Percentiles rank a stretch among this genome's conserved stretches.
phyloP scores from a whole-genome alignment of 176 grass and related monocot species.

The Microstegium vimineum region DNA sequence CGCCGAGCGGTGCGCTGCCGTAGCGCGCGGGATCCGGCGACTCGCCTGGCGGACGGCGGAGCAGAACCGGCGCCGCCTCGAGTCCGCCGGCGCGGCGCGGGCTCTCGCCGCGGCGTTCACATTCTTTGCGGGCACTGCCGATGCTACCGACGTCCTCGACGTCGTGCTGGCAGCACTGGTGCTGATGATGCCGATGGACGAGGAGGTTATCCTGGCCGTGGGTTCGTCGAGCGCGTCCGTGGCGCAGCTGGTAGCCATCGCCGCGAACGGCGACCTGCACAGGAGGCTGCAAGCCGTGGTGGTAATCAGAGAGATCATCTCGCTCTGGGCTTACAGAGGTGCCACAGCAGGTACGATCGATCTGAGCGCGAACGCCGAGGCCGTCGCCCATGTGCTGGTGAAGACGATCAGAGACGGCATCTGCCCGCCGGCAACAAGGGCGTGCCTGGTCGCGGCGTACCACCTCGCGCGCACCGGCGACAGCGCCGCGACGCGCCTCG shows the following conservation, averaged over 20 bases:
- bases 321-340: not conserved
- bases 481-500: not conserved
- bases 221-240: slow-evolving; percentile 25
- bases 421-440: slow-evolving; percentile 35
- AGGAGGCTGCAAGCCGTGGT: slow-evolving; percentile 33
- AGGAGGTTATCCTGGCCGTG: slow-evolving; percentile 15
- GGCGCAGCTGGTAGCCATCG: slow-evolving; percentile 3
- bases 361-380: slow-evolving; percentile 14
- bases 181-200: slow-evolving; percentile 34
- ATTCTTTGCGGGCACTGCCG: not conserved
- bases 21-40: slow-evolving; percentile 3
- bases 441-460: slow-evolving; percentile 39
- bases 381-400: slow-evolving; percentile 24
- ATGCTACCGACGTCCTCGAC: not conserved
- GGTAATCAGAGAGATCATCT: slow-evolving; percentile 31
- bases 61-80: slow-evolving; percentile 25
- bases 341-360: not conserved
- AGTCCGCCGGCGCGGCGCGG: slow-evolving; percentile 6
- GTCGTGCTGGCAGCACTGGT: slow-evolving; percentile 37
- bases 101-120: slow-evolving; percentile 27
- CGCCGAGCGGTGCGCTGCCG: not conserved
- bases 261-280: slow-evolving; percentile 25
- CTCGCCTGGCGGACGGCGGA: slow-evolving; percentile 8
- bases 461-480: slow-evolving; percentile 8
- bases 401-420: slow-evolving; percentile 42